These are phyloP conservation scores for Ascochyta clinopodiicola DNA, from an alignment of 2,329 filamentous ascomycete species.

Conservation along the genomic window DNA sequence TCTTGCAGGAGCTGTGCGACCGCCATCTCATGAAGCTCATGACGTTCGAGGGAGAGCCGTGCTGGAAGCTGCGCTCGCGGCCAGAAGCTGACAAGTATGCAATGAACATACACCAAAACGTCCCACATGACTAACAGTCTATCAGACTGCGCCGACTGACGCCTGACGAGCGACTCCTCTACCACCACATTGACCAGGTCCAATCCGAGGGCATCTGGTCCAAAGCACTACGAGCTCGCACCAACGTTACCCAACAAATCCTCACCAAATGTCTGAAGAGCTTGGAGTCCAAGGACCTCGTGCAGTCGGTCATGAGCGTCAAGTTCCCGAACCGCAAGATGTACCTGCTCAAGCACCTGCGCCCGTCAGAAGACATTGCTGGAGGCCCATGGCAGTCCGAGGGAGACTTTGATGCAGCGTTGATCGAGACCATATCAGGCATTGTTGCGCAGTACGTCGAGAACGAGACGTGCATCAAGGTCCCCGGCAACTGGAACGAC, in stretches of 20 bases:
- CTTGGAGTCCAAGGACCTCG: constrained; percentile 80
- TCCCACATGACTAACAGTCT: constrained; percentile 14
- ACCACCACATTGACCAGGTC: constrained; percentile 85
- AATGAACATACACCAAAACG: neutral
- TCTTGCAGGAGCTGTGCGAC: constrained; percentile 45
- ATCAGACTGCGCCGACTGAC: constrained; percentile 54
- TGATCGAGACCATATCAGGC: constrained; percentile 78
- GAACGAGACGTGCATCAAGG: constrained; percentile 72
- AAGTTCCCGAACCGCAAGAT: constrained; percentile 91
- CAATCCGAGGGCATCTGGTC: constrained; percentile 90
- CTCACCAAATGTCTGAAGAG: constrained; percentile 83
- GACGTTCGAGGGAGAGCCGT: constrained; percentile 44
- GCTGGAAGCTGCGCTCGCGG: constrained; percentile 46
- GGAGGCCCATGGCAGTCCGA: constrained; percentile 96
- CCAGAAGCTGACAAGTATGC: constrained; percentile 47
- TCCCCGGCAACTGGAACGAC: constrained; percentile 51
- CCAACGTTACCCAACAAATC: constrained; percentile 82
- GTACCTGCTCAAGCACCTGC: constrained; percentile 88
- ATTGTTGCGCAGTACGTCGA: constrained; percentile 78
- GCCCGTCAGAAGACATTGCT: constrained; percentile 86
- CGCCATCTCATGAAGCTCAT: constrained; percentile 48
- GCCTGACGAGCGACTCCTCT: constrained; percentile 82
- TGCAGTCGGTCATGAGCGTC: constrained; percentile 89
- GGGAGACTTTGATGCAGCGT: constrained; percentile 84
- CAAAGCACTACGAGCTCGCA: constrained; percentile 78